Evolutionary conservation across 495 filamentous ascomycete genomes (phyloP), one percentile per base, ranked within the genome.

Genomic region (Penicillium turbatum): DNA sequence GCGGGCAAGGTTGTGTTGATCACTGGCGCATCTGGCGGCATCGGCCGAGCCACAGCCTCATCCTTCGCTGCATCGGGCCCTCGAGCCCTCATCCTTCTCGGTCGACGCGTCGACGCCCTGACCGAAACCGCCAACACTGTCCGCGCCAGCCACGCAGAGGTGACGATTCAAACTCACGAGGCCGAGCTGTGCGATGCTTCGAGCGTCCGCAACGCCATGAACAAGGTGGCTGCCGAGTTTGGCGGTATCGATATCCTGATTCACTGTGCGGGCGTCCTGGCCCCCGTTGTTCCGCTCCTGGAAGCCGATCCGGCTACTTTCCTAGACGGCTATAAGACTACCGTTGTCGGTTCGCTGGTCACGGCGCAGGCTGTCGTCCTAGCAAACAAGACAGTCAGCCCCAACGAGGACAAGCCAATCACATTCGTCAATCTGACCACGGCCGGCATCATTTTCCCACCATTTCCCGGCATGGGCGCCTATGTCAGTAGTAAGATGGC

Each of bases 401-500:
- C 46, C 17, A 54, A 56, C 19, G 61, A 56, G 13, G 46, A 54
- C 10, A 60, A 63, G 42, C 51, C 62, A 5, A 51, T 59, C 9
- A 60, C 64, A n/a, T 50, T 72, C 15, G 46, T 68, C 56, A 61
- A 71, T 53, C 38, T 61, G 12, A 64, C 60, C n/a, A 73, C 67
- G 16, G 54, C 61, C 12, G 63, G 57, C 15, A 61, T 62, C 11
- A 47, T 64, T 1, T 62, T 63, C 31, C 67, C 67, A 15, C 57
- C 65, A 13, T 64, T 69, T 50, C 26, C 57, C 3, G 63, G 50
- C 12, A 61, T 56, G 51, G 61, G 63, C 32, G 68, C 64, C 19
- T 77, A 79, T 50, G 44, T 55, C 27, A 56, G 61, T 17, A 67
- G 67, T 43, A 79, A 79, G 53, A 42, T 71, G 31, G 73, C 72